Conservation (phyloP, 805 yeast genomes). For the Kuraishia borneana region DNA sequence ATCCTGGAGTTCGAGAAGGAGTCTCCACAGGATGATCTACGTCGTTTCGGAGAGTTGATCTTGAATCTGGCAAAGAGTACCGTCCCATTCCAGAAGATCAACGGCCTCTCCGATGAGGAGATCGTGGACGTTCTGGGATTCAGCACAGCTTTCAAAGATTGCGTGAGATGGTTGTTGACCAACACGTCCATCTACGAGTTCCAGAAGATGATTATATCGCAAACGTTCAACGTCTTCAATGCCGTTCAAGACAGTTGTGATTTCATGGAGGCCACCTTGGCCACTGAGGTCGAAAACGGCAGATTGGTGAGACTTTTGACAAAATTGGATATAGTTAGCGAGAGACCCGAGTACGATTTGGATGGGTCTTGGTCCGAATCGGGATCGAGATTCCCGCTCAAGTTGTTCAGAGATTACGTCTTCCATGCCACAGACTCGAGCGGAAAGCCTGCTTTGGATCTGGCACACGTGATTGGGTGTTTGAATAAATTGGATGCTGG, state of each 20-base stretch:
- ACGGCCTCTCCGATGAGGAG: constrained; percentile 4
- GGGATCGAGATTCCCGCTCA: constrained; percentile 63
- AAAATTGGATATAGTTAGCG: constrained; percentile 70
- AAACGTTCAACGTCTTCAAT: constrained; percentile 34
- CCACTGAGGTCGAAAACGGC: constrained; percentile 78
- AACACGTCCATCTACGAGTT: constrained; percentile 21
- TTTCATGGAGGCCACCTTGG: constrained; percentile 46
- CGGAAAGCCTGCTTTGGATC: constrained; percentile 71
- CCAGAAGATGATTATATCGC: constrained; percentile 28
- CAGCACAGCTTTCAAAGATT: constrained; percentile 33
- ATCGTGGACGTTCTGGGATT: constrained; percentile 20
- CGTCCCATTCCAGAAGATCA: constrained; percentile 7
- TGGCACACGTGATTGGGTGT: constrained; percentile 68
- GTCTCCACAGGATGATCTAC: constrained; percentile 43
- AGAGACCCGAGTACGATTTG: constrained; percentile 54
- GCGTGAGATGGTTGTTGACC: constrained; percentile 24
- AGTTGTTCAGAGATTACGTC: constrained; percentile 71
- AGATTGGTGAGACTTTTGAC: constrained; percentile 73
- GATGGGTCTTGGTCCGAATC: constrained; percentile 59
- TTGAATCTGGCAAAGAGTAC: constrained; percentile 37
- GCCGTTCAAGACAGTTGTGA: constrained; percentile 43
- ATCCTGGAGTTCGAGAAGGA: constrained; percentile 29
- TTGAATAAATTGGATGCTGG: constrained; percentile 92
- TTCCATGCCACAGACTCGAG: constrained; percentile 74
- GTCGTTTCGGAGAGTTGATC: constrained; percentile 47